A percentile compares a stretch with the other conserved stretches of the same genome.
phyloP scores from a whole-genome alignment of 2,329 filamentous ascomycete genomes.

The Fusarium guadeloupense region DNA sequence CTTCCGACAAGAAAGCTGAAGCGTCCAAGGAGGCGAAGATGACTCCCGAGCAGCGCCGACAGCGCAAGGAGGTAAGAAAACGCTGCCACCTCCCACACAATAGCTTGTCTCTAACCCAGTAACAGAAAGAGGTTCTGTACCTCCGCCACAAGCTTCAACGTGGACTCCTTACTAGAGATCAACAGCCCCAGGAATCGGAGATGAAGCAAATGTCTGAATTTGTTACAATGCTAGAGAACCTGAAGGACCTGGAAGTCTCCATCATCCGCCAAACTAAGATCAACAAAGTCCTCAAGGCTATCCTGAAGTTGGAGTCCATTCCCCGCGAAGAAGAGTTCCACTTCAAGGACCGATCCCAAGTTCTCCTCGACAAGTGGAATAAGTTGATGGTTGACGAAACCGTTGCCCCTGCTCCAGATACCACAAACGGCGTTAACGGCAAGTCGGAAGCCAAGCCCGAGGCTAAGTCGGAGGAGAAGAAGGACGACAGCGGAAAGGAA shows the following conservation, averaged over 20 bases:
- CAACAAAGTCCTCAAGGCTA: slow-evolving; percentile 96
- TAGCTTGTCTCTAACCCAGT: slow-evolving; percentile 46
- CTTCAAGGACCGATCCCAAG: slow-evolving; percentile 85
- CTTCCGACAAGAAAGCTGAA: slow-evolving; percentile 66
- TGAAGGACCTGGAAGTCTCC: slow-evolving; percentile 81
- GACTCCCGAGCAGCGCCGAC: slow-evolving; percentile 65
- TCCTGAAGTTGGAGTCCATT: slow-evolving; percentile 86
- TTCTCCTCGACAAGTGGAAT: slow-evolving; percentile 89
- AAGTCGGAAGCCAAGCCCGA: slow-evolving; percentile 51
- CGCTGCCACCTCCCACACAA: background rate
- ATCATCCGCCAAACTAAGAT: slow-evolving; percentile 96
- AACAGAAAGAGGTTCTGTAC: slow-evolving; percentile 83
- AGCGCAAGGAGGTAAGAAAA: slow-evolving; percentile 65
- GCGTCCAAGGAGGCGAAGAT: slow-evolving; percentile 65
- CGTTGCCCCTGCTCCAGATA: slow-evolving; percentile 49
- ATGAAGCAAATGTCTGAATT: slow-evolving; percentile 82
- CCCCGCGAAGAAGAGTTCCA: slow-evolving; percentile 88
- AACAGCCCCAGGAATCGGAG: slow-evolving; percentile 85
- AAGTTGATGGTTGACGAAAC: slow-evolving; percentile 75
- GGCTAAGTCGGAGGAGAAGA: slow-evolving; percentile 53
- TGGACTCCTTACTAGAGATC: slow-evolving; percentile 85
- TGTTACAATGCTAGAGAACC: slow-evolving; percentile 81
- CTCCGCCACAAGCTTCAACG: slow-evolving; percentile 95
- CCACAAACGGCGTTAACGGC: slow-evolving; percentile 62
- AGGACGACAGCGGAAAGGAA: slow-evolving; percentile 52